phyloP scores from a whole-genome alignment of 345 rosid genomes.

The Euphorbia pulcherrima region DNA sequence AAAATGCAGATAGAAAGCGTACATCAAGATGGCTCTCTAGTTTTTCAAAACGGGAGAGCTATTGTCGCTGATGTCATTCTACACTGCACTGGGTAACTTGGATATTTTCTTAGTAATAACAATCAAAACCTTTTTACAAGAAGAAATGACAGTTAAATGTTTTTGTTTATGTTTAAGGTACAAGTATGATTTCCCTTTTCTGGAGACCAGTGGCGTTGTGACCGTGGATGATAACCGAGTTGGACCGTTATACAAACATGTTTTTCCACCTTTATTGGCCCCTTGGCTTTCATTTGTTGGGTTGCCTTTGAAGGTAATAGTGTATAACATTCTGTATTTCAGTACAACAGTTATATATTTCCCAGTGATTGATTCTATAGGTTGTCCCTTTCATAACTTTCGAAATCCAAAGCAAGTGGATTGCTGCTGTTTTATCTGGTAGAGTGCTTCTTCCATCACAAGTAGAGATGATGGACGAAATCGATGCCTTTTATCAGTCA shows the following conservation, averaged over 20 bases:
- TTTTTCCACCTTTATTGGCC: slow-evolving; percentile 66
- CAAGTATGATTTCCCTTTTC: slow-evolving; percentile 85
- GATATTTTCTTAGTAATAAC: neutral
- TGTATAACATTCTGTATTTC: neutral
- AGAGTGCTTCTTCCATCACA: slow-evolving; percentile 53
- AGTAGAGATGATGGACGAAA: slow-evolving; percentile 64
- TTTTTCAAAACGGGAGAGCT: slow-evolving; percentile 51
- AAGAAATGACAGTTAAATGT: too few relatives aligned
- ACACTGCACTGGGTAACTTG: slow-evolving; percentile 74
- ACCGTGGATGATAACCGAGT: slow-evolving; percentile 73
- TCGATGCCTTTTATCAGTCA: slow-evolving; percentile 41
- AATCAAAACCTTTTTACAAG: neutral
- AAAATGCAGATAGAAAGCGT: slow-evolving; percentile 55
- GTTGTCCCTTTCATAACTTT: slow-evolving; percentile 53
- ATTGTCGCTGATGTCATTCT: slow-evolving; percentile 54
- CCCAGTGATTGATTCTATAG: slow-evolving; percentile 32
- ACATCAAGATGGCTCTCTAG: slow-evolving; percentile 54
- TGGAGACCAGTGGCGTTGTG: slow-evolving; percentile 62
- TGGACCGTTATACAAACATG: slow-evolving; percentile 73
- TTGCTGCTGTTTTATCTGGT: slow-evolving; percentile 75
- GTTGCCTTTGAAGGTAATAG: slow-evolving; percentile 50
- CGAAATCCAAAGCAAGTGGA: slow-evolving; percentile 89
- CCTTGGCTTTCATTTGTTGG: slow-evolving; percentile 86
- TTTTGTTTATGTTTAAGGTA: slow-evolving; percentile 41
- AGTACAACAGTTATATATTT: neutral